Conservation (phyloP, 208 protist genomes). For the Spironucleus salmonicida region DNA sequence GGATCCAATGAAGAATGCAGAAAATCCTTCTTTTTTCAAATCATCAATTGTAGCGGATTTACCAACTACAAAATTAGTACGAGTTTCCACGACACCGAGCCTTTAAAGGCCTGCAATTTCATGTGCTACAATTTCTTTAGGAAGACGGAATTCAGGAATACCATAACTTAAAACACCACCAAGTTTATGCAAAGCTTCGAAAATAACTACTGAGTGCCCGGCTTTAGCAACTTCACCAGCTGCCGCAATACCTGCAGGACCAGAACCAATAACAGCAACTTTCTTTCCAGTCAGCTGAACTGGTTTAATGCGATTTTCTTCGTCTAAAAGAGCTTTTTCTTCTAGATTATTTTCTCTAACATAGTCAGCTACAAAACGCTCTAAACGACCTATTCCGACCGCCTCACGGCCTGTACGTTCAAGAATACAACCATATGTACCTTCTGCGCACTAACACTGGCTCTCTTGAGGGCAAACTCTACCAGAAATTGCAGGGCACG, state of each 20-base stretch:
- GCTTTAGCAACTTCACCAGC: conserved; percentile 12
- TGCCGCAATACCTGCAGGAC: conserved; percentile 31
- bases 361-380: conserved; percentile 34
- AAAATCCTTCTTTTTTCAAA: not conserved
- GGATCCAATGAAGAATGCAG: conserved; percentile 31
- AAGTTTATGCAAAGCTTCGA: conserved; percentile 17
- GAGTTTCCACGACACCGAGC: conserved; percentile 19
- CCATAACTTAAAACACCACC: conserved; percentile 31
- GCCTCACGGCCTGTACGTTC: not conserved
- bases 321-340: conserved; percentile 16
- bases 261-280: conserved; percentile 34
- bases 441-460: conserved; percentile 24
- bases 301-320: not conserved
- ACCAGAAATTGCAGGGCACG: conserved; percentile 16
- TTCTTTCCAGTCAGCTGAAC: conserved; percentile 1
- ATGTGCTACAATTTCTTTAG: conserved; percentile 23
- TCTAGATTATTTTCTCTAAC: conserved; percentile 14
- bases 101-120: conserved; percentile 16
- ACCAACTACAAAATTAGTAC: conserved; percentile 8
- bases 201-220: conserved; percentile 26
- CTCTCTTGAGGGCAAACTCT: conserved; percentile 30
- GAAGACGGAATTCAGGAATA: conserved; percentile 33
- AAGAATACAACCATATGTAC: conserved; percentile 16
- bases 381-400: conserved; percentile 15
- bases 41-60: not conserved